A percentile compares a stretch with the other conserved stretches of the same genome.
Conservation (phyloP, 805 yeast genomes). For the Yarrowia deformans region DNA sequence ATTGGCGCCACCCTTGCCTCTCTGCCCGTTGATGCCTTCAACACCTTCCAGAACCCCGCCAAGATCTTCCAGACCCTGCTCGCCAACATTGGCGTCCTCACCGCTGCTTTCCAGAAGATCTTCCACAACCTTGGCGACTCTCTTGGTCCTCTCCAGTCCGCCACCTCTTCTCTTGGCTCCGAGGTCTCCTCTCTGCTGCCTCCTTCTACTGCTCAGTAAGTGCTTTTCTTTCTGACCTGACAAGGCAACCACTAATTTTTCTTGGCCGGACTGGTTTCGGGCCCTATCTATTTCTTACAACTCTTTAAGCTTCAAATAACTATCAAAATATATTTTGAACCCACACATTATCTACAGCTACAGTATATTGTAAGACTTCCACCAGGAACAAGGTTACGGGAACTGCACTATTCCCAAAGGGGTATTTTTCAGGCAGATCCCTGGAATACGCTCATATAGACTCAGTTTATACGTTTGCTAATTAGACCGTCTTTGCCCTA, state of each 20-base stretch:
- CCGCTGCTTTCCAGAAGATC: constrained; percentile 7
- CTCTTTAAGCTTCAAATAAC: constrained; percentile 25
- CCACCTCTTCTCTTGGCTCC: constrained; percentile 37
- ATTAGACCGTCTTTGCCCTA: background rate
- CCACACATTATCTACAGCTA: no score
- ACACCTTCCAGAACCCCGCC: constrained; percentile 11
- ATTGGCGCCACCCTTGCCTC: constrained; percentile 25
- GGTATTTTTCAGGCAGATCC: constrained; percentile 10
- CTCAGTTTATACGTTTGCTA: constrained; percentile 4
- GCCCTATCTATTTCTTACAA: constrained; percentile 3
- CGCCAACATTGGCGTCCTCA: constrained; percentile 13
- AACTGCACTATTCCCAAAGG: background rate
- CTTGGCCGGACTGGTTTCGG: constrained; percentile 5
- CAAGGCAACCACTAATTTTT: background rate
- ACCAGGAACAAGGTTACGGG: constrained; percentile 36
- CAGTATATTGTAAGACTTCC: background rate
- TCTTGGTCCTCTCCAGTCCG: constrained; percentile 10
- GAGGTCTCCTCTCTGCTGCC: constrained; percentile 19
- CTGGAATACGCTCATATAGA: background rate
- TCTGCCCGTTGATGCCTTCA: constrained; percentile 23
- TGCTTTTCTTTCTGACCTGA: background rate
- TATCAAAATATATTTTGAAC: background rate
- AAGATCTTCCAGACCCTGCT: constrained; percentile 31
- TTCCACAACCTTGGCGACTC: constrained; percentile 13
- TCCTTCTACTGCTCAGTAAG: constrained; percentile 15